Base-by-base conservation (phyloP, 2,329 filamentous ascomycete genomes). In the Pezicula rhizophila region DNA sequence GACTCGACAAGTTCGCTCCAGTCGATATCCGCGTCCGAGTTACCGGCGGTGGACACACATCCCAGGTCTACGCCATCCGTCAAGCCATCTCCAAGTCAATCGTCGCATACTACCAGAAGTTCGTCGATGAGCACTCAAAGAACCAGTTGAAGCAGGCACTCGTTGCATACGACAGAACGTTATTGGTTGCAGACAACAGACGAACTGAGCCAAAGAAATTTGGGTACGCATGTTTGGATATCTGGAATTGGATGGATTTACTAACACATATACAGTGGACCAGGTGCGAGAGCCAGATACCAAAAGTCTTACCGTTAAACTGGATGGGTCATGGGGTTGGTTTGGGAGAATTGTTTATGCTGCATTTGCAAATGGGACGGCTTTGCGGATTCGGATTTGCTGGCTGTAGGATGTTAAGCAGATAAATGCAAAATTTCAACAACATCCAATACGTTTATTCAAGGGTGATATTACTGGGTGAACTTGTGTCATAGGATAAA, bases 111-210 rank as follows among this genome's bases (percentile, higher is more conserved):
- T 97, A 96, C 87, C 92, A 96, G 80, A 96, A 99, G 84, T 99
- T 85, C 79, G 89, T 97, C 76, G 93, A 99, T 72, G 93, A 99
- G 87, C 91, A 97, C 87, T 89, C 87, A 80, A 99, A 99, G 88
- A 96, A 97, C 85, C 82, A 90, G 77, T 84, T 99, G 70, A 99
- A 97, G 89, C 87, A 92, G 78, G 88, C 89, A 64, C 85, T 99
- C 65, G 88, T 92, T 69, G 84, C 90, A 74, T 99, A 92, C 81
- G 90, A 96, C 82, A 85, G 91, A 70, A 95, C 90, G 71, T 86
- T 99, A 63, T 87, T 99, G 70, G 93, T 99, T 68, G 93, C 93
- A 75, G 93, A 99, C 78, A 96, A 96, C 87, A 87, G 93, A 75
- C 89, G 93, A 67, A 93, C 89, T 76, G 93, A 99, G 84, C 92